A percentile compares a stretch with the other conserved stretches of the same genome.
Evolutionary conservation across 805 yeast genomes (phyloP).

Genomic region (Ogataea zsoltii): DNA sequence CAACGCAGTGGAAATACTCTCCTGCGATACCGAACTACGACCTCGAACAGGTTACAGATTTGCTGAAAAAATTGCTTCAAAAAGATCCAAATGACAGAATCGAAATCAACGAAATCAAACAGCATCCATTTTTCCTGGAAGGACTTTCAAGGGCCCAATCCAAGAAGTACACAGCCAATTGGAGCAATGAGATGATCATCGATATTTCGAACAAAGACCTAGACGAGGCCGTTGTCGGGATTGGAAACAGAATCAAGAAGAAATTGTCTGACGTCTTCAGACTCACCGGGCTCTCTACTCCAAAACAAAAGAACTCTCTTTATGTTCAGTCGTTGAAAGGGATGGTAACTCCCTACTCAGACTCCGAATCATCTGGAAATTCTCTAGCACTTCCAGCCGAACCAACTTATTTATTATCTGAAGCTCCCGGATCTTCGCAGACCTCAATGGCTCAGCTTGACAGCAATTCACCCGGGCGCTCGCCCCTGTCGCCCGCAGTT

Average conservation of each 20-base stretch:
- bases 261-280: conserved; percentile 46
- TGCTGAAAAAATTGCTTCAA: conserved; percentile 59
- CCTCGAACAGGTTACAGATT: conserved; percentile 50
- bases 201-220: conserved; percentile 68
- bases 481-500: conserved; percentile 2
- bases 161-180: conserved; percentile 29
- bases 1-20: conserved; percentile 30
- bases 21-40: conserved; percentile 25
- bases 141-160: conserved; percentile 32
- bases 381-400: conserved; percentile 10
- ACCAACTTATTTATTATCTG: conserved; percentile 17
- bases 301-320: conserved; percentile 16
- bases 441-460: conserved; percentile 1
- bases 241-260: conserved; percentile 63
- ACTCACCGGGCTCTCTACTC: conserved; percentile 18
- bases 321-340: conserved; percentile 22
- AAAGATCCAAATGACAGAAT: conserved; percentile 72
- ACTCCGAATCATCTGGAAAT: conserved; percentile 16
- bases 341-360: conserved; percentile 12
- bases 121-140: conserved; percentile 62
- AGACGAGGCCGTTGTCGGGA: conserved; percentile 78
- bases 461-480: not conserved
- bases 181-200: conserved; percentile 43
- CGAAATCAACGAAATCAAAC: conserved; percentile 69
- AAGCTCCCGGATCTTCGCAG: conserved; percentile 14